Evolutionary conservation across 495 filamentous ascomycete species (phyloP), one percentile per base, ranked within the genome.

Genomic region (Hypoxylon intermedium): DNA sequence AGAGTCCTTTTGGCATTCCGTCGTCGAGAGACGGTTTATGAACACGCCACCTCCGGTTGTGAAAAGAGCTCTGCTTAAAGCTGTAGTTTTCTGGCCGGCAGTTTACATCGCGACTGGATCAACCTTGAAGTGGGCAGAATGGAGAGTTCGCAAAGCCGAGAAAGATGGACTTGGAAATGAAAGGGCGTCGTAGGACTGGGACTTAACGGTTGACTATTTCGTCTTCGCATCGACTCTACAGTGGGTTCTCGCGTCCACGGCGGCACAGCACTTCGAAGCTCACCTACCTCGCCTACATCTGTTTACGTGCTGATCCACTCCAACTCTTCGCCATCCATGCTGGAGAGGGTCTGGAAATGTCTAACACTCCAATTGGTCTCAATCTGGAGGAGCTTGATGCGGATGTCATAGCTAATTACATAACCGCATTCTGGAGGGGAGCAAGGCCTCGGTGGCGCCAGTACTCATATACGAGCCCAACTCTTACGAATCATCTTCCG

Each of bases 91-190:
- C n/a, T 65, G 60, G 64, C 38, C 63, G 5, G 2, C 11, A 4
- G 0, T 67, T 15, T 65, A 57, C 34, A 7, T 54, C 15, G 40
- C n/a, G 18, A 65, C 52, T 20, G 21, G 2, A 5, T 18, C 37
- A 24, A 21, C 42, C 23, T n/a, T 67, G 31, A 38, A 40, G 33
- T 70, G 67, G 67, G 64, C 67, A 9, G 53, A 63, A 15, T 45
- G 60, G 56, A 59, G 19, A 52, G 48, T 65, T 26, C 11, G 12
- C 9, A 43, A 54, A 18, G 33, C 36, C 15, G 21, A 44, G 15
- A 30, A 49, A 40, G 37, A 33, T 12, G 9, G 19, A 13, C 38
- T 23, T 34, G 15, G 44, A 26, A 53, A 28, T 20, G 20, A 41
- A 34, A 44, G 5, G 15, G 6, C 33, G 41, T 47, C 26, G 16